Conservation (phyloP, 768 basidiomycete genomes). For the Pholiota molesta region DNA sequence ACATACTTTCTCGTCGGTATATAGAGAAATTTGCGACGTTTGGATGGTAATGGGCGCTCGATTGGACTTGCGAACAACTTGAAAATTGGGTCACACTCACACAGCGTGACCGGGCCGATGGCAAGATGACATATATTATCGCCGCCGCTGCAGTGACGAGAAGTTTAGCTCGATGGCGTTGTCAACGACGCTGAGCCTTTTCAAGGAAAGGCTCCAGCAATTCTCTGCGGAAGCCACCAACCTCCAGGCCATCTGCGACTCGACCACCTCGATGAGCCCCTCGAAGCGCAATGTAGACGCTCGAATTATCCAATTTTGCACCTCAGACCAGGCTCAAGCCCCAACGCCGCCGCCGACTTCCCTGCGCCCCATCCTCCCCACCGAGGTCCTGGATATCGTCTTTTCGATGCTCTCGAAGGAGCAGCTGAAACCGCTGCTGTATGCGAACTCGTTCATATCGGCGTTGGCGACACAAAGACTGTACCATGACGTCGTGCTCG, state of each 20-base stretch:
- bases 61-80: no score
- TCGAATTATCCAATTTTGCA: neutral
- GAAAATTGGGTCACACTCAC: no score
- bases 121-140: no score
- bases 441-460: slow-evolving; percentile 31
- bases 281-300: no score
- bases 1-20: neutral
- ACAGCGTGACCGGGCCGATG: no score
- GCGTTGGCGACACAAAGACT: slow-evolving; percentile 30
- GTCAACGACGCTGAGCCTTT: slow-evolving; percentile 1
- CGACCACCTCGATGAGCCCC: neutral
- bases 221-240: slow-evolving; percentile 2
- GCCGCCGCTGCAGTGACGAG: no score
- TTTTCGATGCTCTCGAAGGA: slow-evolving; percentile 22
- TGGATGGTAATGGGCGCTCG: no score
- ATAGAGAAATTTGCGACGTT: no score
- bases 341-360: neutral
- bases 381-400: slow-evolving; percentile 37
- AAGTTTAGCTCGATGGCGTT: neutral
- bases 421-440: slow-evolving; percentile 26
- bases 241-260: slow-evolving; percentile 3
- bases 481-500: slow-evolving; percentile 37
- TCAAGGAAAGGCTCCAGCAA: slow-evolving; percentile 5
- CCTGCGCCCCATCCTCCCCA: slow-evolving; percentile 27
- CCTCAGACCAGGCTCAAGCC: neutral